A percentile compares a stretch with the other conserved stretches of the same genome.
These are phyloP conservation scores for Abelmoschus esculentus DNA, from an alignment of 345 rosid genomes.

Conservation along the genomic window DNA sequence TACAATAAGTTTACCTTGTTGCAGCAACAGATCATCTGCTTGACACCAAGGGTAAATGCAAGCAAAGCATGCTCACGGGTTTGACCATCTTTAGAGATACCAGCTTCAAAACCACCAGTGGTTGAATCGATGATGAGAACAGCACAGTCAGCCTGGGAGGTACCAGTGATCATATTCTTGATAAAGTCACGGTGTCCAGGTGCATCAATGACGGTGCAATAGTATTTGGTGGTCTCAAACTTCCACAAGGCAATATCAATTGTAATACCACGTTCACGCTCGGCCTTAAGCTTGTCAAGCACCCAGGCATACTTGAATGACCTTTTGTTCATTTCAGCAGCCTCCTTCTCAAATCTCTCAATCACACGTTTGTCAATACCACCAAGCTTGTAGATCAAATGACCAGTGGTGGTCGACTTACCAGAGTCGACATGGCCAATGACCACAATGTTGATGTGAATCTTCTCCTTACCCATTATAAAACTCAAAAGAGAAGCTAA, in stretches of 20 bases:
- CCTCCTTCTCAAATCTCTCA: constrained; percentile 76
- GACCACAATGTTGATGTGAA: constrained; percentile 38
- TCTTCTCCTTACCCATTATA: constrained; percentile 34
- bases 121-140: constrained; percentile 72
- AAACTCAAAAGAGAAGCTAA: constrained; percentile 6
- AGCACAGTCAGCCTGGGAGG: constrained; percentile 80
- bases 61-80: constrained; percentile 69
- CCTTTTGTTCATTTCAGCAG: constrained; percentile 80
- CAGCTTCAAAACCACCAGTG: constrained; percentile 82
- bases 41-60: constrained; percentile 66
- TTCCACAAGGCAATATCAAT: constrained; percentile 71
- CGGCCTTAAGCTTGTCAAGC: constrained; percentile 74
- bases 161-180: constrained; percentile 78
- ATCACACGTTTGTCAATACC: constrained; percentile 83
- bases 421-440: constrained; percentile 57
- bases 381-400: constrained; percentile 75
- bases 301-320: constrained; percentile 82
- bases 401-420: constrained; percentile 65
- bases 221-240: constrained; percentile 66
- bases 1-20: constrained; percentile 42
- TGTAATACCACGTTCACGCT: constrained; percentile 76
- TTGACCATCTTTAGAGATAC: constrained; percentile 85
- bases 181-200: constrained; percentile 76
- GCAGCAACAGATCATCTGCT: constrained; percentile 75
- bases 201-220: constrained; percentile 75